phyloP scores from a whole-genome alignment of 768 basidiomycete species.

The Mycena crocata region DNA sequence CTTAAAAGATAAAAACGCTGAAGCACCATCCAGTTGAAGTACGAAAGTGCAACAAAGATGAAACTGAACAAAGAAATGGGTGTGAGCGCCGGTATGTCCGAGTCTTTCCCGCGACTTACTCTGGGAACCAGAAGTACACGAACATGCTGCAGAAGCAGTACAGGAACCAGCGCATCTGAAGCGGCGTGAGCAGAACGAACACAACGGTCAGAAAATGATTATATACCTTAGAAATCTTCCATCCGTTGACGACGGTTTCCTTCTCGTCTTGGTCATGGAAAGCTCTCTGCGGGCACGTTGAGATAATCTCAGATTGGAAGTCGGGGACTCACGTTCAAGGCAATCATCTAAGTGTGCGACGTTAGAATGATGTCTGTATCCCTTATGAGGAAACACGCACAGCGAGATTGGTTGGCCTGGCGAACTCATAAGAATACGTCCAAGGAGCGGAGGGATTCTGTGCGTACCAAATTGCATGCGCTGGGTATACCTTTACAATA shows the following conservation, averaged over 20 bases:
- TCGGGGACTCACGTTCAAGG: not conserved
- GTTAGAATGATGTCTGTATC: not conserved
- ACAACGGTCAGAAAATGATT: not conserved
- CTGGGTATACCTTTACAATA: too few relatives aligned
- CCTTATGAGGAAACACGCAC: not conserved
- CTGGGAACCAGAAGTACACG: constrained; percentile 39
- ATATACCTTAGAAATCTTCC: constrained; percentile 29
- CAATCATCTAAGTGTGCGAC: not conserved
- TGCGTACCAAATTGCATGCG: constrained; percentile 67
- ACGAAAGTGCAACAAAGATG: constrained; percentile 43
- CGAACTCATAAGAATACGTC: not conserved
- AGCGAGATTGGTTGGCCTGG: constrained; percentile 44
- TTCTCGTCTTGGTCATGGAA: constrained; percentile 58
- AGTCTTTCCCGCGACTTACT: constrained; percentile 20
- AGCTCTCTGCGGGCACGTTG: constrained; percentile 47
- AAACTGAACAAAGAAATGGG: constrained; percentile 44
- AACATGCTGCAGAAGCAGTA: constrained; percentile 50
- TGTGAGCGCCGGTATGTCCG: too few relatives aligned
- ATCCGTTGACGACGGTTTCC: constrained; percentile 36
- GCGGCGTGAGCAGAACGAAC: not conserved
- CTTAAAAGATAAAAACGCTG: too few relatives aligned
- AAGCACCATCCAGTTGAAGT: constrained; percentile 53
- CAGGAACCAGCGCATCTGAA: constrained; percentile 52
- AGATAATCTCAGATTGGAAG: not conserved
- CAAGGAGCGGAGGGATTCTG: not conserved